Evolutionary conservation across 306 rosid species (phyloP).

Genomic region (Corylus avellana): DNA sequence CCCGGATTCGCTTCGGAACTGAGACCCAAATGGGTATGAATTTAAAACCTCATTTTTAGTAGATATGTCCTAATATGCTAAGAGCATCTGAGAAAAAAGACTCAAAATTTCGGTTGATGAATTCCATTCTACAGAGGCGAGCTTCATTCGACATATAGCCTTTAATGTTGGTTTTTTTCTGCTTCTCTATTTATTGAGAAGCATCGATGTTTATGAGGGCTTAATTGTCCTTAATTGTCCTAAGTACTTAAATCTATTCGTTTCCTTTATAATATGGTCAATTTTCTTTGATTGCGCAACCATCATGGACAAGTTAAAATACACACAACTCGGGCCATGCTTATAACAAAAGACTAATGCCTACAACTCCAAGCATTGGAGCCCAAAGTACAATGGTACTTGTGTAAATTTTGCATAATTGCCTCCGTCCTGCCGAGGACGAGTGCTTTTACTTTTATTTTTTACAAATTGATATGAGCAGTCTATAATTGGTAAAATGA

Average conservation of each 20-base stretch:
- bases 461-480: no score
- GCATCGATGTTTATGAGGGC: slow-evolving; percentile 17
- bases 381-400: not conserved
- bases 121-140: slow-evolving; percentile 1
- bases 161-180: slow-evolving; percentile 14
- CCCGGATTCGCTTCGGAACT: slow-evolving; percentile 17
- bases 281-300: not conserved
- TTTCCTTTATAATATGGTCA: not conserved
- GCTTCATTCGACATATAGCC: slow-evolving; percentile 14
- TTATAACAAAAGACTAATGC: no score
- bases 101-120: not conserved
- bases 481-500: no score
- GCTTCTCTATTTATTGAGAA: slow-evolving; percentile 26
- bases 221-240: slow-evolving; percentile 1
- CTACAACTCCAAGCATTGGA: not conserved
- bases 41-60: slow-evolving; percentile 11
- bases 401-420: not conserved
- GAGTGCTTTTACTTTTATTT: no score
- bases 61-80: slow-evolving; percentile 3
- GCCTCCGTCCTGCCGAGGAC: no score
- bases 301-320: not conserved
- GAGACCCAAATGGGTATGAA: slow-evolving; percentile 20
- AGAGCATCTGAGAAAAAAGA: slow-evolving; percentile 14
- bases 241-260: slow-evolving; percentile 11
- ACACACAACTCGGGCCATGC: no score